Base-by-base conservation (phyloP, 2,329 filamentous ascomycete species). In the Lachnellula cervina region DNA sequence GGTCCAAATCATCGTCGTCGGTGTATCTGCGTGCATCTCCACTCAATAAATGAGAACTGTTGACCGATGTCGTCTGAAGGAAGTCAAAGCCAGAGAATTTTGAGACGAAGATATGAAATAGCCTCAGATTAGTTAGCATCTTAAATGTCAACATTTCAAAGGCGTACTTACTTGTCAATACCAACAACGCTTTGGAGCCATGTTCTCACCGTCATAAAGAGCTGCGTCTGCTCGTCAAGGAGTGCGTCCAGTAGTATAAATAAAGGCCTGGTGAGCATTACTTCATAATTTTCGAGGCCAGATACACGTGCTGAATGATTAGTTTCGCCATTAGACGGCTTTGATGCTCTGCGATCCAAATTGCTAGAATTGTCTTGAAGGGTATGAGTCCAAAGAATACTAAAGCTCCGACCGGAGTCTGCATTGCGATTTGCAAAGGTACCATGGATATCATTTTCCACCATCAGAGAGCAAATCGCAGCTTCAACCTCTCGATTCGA, bases 211-310 rank as follows among this genome's bases (percentile, higher is more conserved):
- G 88, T 87, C 72, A 90, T 87, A 59, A 87, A 90, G 14, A 88
- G 75, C 63, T 92, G 88, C 2, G 84, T 87, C 19, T 82, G 79
- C 57, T 90, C 85, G 56, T 92, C 86, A 17, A 82, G 73, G 1
- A 97, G 76, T 1, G 86, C 80, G 70, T 97, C 93, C 25, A 97
- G 76, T 60, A 95, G 79, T 11, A 96, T 73, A 60, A 97, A 87
- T 17, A 96, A 72, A 1, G 93, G 93, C 49, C 90, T 83, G 5
- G 87, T 87, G 42, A 97, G 77, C 75, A 96, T 86, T 5, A 86
- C 74, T 63, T 89, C 82, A 66, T 86, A 89, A 60, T 86, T 77
- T 28, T 83, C 82, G 66, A 77, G 76, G 6, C 82, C 83, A 7
- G 71, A 79, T 62, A 80, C 74, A 25, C 79, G 75, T 14, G 72